Base-by-base conservation (phyloP, 306 rosid species). In the Castanea sativa region DNA sequence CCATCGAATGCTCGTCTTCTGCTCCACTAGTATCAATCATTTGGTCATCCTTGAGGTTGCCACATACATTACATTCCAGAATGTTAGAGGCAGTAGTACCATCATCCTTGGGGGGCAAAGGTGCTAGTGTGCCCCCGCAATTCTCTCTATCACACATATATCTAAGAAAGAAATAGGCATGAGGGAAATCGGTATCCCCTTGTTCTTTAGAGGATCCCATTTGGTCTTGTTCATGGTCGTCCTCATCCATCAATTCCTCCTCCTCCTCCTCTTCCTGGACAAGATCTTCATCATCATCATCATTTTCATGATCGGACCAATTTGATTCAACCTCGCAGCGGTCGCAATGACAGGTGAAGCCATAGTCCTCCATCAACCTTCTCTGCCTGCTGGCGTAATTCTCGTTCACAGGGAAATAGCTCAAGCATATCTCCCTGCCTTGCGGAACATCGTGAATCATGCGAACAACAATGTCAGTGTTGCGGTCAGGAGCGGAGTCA, bases 51-150 rank as follows among this genome's bases (percentile, higher is more conserved):
- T 82, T 86, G 72, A 90, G 76, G 58, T 83, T 85, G 49, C 95
- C 93, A 79, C 97, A 92, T 53, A 87, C 95, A 86, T 92, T 92
- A 80, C 95, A 92, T 77, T 92, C 95, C 92, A 92, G 76, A 23
- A 84, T 76, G 78, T 79, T 75, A 58, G 89, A 85, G 60, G 86
- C 19, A 78, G 74, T n/a, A 78, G 74, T 23, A 51, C 69, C 81
- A 15, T 84, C 86, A 25, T 82, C 84, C n/a, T 78, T 73, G 1
- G 91, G 93, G 8, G 98, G 89, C 80, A 87, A 65, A 43, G 98
- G 98, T 35, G 98, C 97, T 25, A 91, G 78, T 5, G 98, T 93
- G 27, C 97, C 98, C 89, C 93, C n/a, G 69, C 97, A 93, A 76
- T 90, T 84, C 35, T 82, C 76, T 83, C 88, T 76, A 23, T 89